These are phyloP conservation scores for Smittium culicis DNA, from an alignment of 371 early-diverging fungal species.

Conservation along the genomic window DNA sequence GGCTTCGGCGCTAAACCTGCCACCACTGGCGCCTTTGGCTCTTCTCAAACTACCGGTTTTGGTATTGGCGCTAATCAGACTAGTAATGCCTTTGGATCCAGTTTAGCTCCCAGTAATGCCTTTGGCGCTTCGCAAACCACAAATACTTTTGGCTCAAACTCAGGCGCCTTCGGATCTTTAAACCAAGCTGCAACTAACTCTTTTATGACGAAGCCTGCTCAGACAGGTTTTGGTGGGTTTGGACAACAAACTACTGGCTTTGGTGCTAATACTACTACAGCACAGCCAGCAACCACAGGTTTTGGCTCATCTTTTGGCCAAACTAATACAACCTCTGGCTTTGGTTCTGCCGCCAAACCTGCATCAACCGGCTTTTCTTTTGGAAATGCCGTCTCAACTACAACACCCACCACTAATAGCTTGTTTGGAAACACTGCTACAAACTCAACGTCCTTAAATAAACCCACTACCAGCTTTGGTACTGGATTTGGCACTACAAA, in stretches of 20 bases:
- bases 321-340: slow-evolving; percentile 16
- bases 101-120: not conserved
- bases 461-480: slow-evolving; percentile 14
- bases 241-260: slow-evolving; percentile 11
- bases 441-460: not conserved
- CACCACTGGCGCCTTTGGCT: slow-evolving; percentile 13
- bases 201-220: not conserved
- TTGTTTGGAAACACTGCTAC: slow-evolving; percentile 12
- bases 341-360: slow-evolving; percentile 6
- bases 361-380: not conserved
- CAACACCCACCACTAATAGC: not conserved
- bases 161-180: slow-evolving; percentile 12
- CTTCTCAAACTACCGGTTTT: slow-evolving; percentile 6
- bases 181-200: slow-evolving; percentile 3
- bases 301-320: slow-evolving; percentile 15
- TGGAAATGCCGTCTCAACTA: slow-evolving; percentile 9
- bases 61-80: not conserved
- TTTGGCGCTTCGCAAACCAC: slow-evolving; percentile 2
- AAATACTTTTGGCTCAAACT: slow-evolving; percentile 11
- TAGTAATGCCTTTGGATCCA: not conserved
- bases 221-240: not conserved
- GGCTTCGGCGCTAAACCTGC: slow-evolving; percentile 14
- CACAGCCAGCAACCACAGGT: slow-evolving; percentile 8
- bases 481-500: slow-evolving; percentile 7
- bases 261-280: slow-evolving; percentile 10